Evolutionary conservation across 1,139 yeast species (phyloP).

Genomic region (Pichia sp.): DNA sequence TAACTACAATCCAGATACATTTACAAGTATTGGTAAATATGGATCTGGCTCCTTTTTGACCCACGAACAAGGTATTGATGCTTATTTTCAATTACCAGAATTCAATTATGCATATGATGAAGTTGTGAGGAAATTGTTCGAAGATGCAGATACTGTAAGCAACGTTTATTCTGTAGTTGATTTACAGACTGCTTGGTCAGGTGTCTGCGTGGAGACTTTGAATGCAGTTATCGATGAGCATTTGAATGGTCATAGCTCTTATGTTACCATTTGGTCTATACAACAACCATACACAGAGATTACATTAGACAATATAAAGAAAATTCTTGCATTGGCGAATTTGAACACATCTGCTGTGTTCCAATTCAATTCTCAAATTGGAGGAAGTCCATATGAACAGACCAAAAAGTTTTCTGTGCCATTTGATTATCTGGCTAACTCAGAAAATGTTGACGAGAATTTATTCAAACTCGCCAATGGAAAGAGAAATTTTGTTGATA

Average conservation of each 20-base stretch:
- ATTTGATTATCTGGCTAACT: constrained; percentile 28
- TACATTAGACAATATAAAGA: constrained; percentile 8
- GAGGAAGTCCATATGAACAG: constrained; percentile 35
- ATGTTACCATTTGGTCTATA: constrained; percentile 50
- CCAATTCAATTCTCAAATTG: constrained; percentile 4
- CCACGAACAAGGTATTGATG: constrained; percentile 42
- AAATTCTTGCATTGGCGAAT: constrained; percentile 4
- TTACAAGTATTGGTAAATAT: constrained; percentile 32
- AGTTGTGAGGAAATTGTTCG: constrained; percentile 57
- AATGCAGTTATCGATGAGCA: constrained; percentile 20
- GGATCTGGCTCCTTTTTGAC: neutral
- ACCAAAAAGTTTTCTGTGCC: constrained; percentile 27
- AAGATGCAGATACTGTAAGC: constrained; percentile 64
- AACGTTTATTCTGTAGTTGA: constrained; percentile 69
- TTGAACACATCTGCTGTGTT: constrained; percentile 7
- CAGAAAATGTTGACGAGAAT: constrained; percentile 4
- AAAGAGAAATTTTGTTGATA: constrained; percentile 5
- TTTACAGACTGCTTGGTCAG: constrained; percentile 79
- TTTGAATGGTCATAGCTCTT: constrained; percentile 11
- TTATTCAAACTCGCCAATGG: constrained; percentile 12
- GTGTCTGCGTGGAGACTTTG: constrained; percentile 51
- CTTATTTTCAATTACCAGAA: constrained; percentile 33
- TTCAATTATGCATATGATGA: constrained; percentile 46
- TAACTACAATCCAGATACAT: constrained; percentile 36
- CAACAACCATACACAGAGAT: constrained; percentile 22